Base-by-base conservation (phyloP, 805 yeast species). In the Candida adriatica region DNA sequence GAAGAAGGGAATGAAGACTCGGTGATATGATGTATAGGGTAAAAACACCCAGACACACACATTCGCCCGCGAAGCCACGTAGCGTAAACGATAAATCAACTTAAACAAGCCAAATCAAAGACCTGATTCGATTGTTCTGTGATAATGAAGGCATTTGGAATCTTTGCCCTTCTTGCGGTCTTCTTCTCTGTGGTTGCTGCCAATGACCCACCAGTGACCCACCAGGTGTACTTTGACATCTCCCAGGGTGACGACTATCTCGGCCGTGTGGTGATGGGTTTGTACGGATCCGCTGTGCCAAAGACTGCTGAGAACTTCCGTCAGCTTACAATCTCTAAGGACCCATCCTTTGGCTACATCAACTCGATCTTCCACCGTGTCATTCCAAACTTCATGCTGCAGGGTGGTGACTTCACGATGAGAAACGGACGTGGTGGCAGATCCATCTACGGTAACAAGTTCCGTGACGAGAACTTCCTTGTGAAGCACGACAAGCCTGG, bases 301-400 rank as follows among this genome's bases (percentile, higher is more conserved):
- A 82, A 80, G 59, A 88, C 96, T 17, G 92, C 70, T 24, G 88
- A 84, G 58, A 88, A 88, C 68, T 87, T 87, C 63, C 75, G 84
- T 49, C 80, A 81, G 50, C 69, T 87, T 57, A 66, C 86, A 30
- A 65, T 76, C 28, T 90, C 94, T 13, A 81, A 76, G 32, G 86
- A 84, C 52, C 75, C 82, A 20, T 58, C 66, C 23, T 66, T 78
- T 51, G 77, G 78, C 22, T 79, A 76, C 64, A 60, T 67, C 43
- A 68, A 68, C 38, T 72, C 82, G 11, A 64, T 69, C 35, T 80
- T 80, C 74, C 87, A 80, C 64, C 64, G 88, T 55, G 78, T 79
- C 38, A 79, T 79, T 51, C 73, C 76, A 36, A 61, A 69, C 41
- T 79, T 79, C 54, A 79, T 79, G 88, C 67, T 80, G 39, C 88